phyloP scores from a whole-genome alignment of 352 stramenopile genomes.

The Phytopythium vexans region DNA sequence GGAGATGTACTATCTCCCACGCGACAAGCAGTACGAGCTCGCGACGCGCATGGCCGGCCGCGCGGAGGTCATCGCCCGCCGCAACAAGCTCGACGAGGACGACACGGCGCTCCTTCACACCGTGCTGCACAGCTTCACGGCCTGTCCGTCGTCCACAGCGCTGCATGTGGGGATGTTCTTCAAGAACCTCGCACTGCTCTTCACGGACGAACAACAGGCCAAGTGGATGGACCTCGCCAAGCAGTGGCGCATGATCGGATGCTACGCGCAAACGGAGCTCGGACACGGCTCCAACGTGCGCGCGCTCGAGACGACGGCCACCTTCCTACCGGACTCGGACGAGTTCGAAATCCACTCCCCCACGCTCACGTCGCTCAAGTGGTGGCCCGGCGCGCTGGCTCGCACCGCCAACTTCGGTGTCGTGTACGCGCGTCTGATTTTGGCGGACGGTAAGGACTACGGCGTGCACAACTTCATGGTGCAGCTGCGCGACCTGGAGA shows the following conservation, averaged over 20 bases:
- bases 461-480: conserved; percentile 98
- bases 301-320: conserved; percentile 94
- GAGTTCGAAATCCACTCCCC: conserved; percentile 95
- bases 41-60: conserved; percentile 52
- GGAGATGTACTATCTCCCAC: conserved; percentile 67
- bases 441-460: conserved; percentile 72
- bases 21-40: conserved; percentile 57
- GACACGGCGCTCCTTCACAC: conserved; percentile 52
- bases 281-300: conserved; percentile 88
- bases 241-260: conserved; percentile 73
- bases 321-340: conserved; percentile 85
- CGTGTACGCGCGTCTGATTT: conserved; percentile 86
- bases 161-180: conserved; percentile 77
- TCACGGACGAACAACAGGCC: conserved; percentile 65
- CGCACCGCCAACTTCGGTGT: conserved; percentile 92
- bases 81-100: conserved; percentile 47
- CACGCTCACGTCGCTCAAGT: conserved; percentile 94
- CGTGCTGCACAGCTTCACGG: conserved; percentile 52
- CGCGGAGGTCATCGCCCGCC: conserved; percentile 53
- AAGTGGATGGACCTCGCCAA: conserved; percentile 69
- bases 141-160: conserved; percentile 49
- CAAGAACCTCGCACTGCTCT: conserved; percentile 57
- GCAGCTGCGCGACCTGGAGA: conserved; percentile 89
- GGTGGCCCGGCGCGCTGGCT: conserved; percentile 94
- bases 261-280: conserved; percentile 88